These are phyloP conservation scores for Fomitopsis serialis DNA, from an alignment of 768 basidiomycete species.

Conservation along the genomic window DNA sequence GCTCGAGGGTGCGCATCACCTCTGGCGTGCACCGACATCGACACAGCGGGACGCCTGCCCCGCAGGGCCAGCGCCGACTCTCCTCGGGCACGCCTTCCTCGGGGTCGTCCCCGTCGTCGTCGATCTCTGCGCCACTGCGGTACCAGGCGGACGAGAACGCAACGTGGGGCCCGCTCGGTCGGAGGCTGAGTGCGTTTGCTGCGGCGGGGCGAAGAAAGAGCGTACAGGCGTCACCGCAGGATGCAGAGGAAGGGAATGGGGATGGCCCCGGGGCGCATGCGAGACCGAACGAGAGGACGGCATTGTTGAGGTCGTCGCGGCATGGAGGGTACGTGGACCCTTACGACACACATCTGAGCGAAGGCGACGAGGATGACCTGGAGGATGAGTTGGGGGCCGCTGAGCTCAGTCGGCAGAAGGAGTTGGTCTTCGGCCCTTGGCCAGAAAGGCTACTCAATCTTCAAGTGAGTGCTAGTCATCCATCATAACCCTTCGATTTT, in stretches of 20 bases:
- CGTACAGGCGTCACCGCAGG: not conserved
- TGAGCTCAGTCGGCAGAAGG: slow-evolving; percentile 42
- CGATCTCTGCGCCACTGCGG: slow-evolving; percentile 76
- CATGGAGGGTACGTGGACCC: slow-evolving; percentile 15
- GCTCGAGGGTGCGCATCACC: slow-evolving; percentile 72
- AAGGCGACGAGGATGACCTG: slow-evolving; percentile 15
- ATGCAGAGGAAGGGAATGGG: slow-evolving; percentile 2
- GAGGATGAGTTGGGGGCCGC: slow-evolving; percentile 26
- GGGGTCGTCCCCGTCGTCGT: slow-evolving; percentile 64
- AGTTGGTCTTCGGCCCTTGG: slow-evolving; percentile 60
- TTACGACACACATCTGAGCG: slow-evolving; percentile 13
- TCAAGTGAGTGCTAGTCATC: slow-evolving; percentile 45
- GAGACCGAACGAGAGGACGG: slow-evolving; percentile 33
- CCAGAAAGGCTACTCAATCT: slow-evolving; percentile 63
- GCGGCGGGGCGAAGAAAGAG: slow-evolving; percentile 13
- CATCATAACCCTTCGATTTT: not conserved
- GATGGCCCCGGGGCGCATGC: slow-evolving; percentile 16
- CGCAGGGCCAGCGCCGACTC: slow-evolving; percentile 3
- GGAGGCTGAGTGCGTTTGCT: slow-evolving; percentile 39
- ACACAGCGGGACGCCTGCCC: slow-evolving; percentile 14
- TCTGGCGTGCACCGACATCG: slow-evolving; percentile 56
- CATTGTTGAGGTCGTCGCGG: slow-evolving; percentile 28
- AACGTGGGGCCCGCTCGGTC: slow-evolving; percentile 56
- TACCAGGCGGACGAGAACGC: slow-evolving; percentile 44
- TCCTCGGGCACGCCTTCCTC: slow-evolving; percentile 40